Percentiles rank a stretch among this genome's conserved stretches.
Evolutionary conservation across 805 yeast genomes (phyloP).

Genomic region (Starmerella kuoi): DNA sequence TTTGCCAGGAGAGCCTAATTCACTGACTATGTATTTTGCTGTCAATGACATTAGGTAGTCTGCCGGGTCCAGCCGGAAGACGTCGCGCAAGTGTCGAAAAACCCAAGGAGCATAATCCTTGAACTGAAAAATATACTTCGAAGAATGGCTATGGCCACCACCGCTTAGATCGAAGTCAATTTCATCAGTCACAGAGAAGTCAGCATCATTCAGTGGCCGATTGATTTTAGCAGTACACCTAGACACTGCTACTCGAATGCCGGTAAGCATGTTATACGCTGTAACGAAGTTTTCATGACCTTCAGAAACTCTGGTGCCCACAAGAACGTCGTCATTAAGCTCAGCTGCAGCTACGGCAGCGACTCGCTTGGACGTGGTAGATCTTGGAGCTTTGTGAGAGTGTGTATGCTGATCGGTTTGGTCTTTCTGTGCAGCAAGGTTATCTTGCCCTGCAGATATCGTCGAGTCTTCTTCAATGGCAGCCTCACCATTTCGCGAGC

Average conservation of each 20-base stretch:
- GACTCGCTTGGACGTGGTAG: constrained; percentile 10
- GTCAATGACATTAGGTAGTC: constrained; percentile 88
- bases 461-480: too few species aligned
- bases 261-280: constrained; percentile 96
- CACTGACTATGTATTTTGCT: constrained; percentile 82
- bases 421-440: background rate
- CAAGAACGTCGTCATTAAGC: constrained; percentile 38
- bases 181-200: constrained; percentile 63
- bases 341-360: constrained; percentile 18
- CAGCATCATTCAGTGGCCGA: constrained; percentile 55
- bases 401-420: background rate
- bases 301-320: constrained; percentile 75
- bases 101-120: constrained; percentile 94
- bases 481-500: too few species aligned
- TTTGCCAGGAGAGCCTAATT: constrained; percentile 91
- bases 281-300: constrained; percentile 88
- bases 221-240: constrained; percentile 72
- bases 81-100: constrained; percentile 65
- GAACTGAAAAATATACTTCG: constrained; percentile 90
- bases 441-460: background rate
- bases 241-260: constrained; percentile 89
- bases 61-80: constrained; percentile 87
- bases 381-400: background rate
- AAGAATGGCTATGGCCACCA: constrained; percentile 79
- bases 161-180: constrained; percentile 74